These are phyloP conservation scores for Xylariaceae sp. DNA, from an alignment of 2,329 filamentous ascomycete species.

Conservation along the genomic window DNA sequence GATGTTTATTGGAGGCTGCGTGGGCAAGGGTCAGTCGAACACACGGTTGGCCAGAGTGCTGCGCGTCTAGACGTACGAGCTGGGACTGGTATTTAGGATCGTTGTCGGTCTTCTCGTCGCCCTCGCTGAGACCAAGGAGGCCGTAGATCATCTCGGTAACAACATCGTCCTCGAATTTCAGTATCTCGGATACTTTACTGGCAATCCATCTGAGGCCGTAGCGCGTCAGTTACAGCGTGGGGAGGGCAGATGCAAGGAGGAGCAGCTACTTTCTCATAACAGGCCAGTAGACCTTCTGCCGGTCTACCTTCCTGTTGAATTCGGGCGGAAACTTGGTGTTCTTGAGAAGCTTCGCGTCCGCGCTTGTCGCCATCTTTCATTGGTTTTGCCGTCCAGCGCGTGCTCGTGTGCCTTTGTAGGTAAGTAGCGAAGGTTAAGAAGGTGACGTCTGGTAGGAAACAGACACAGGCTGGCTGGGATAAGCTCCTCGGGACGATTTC, in stretches of 20 bases:
- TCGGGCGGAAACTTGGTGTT: conserved; percentile 90
- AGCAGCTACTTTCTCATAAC: conserved; percentile 86
- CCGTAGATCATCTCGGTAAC: conserved; percentile 78
- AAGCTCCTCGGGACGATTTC: no score
- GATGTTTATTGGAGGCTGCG: conserved; percentile 80
- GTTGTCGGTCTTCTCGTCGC: no score
- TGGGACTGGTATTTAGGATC: not conserved
- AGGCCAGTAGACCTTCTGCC: conserved; percentile 92
- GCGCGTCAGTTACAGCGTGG: conserved; percentile 8
- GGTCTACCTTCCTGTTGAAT: conserved; percentile 94
- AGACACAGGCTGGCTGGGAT: no score
- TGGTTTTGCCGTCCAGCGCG: no score
- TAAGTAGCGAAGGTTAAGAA: no score
- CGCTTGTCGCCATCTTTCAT: conserved; percentile 82
- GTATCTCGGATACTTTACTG: conserved; percentile 74
- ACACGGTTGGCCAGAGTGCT: not conserved
- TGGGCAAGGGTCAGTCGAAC: no score
- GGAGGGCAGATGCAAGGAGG: conserved; percentile 1
- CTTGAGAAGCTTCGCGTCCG: conserved; percentile 83
- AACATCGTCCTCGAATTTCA: conserved; percentile 92
- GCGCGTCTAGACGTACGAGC: not conserved
- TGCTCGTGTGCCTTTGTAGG: no score
- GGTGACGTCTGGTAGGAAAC: no score
- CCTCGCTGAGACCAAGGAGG: conserved; percentile 47
- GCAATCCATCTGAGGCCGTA: conserved; percentile 81